A percentile compares a stretch with the other conserved stretches of the same genome.
These are phyloP conservation scores for Astragalus glycyphyllos DNA, from an alignment of 306 rosid genomes.

Conservation along the genomic window DNA sequence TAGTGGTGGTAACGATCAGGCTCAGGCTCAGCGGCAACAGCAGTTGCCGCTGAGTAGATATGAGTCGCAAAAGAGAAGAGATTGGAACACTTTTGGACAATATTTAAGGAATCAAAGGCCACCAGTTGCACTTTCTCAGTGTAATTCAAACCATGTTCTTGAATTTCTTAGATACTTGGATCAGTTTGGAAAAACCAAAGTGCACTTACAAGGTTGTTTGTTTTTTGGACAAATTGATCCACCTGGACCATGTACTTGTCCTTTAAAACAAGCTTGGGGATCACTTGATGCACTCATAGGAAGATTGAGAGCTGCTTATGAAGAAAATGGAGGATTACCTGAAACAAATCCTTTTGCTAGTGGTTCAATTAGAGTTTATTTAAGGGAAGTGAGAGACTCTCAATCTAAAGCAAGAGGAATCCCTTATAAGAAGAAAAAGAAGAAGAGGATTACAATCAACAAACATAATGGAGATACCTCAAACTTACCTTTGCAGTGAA, in stretches of 20 bases:
- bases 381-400: conserved; percentile 77
- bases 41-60: conserved; percentile 63
- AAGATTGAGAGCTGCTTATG: conserved; percentile 88
- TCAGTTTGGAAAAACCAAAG: conserved; percentile 87
- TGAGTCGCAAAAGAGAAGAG: conserved; percentile 86
- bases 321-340: conserved; percentile 90
- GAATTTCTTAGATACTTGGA: conserved; percentile 83
- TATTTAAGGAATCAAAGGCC: conserved; percentile 89
- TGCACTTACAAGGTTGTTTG: conserved; percentile 69
- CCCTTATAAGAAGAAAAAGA: conserved; percentile 87
- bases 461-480: conserved; percentile 47
- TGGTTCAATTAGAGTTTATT: conserved; percentile 75
- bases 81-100: conserved; percentile 94
- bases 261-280: conserved; percentile 89
- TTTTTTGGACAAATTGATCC: conserved; percentile 81
- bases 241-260: conserved; percentile 86
- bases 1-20: background rate
- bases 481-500: conserved; percentile 52
- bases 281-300: conserved; percentile 91
- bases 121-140: conserved; percentile 68
- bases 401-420: conserved; percentile 91
- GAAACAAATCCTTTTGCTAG: conserved; percentile 84
- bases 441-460: conserved; percentile 48
- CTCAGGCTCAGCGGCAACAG: background rate
- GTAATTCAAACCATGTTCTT: conserved; percentile 78